Conservation (phyloP, 2,329 filamentous ascomycete species). For the Pochonia chlamydosporia region DNA sequence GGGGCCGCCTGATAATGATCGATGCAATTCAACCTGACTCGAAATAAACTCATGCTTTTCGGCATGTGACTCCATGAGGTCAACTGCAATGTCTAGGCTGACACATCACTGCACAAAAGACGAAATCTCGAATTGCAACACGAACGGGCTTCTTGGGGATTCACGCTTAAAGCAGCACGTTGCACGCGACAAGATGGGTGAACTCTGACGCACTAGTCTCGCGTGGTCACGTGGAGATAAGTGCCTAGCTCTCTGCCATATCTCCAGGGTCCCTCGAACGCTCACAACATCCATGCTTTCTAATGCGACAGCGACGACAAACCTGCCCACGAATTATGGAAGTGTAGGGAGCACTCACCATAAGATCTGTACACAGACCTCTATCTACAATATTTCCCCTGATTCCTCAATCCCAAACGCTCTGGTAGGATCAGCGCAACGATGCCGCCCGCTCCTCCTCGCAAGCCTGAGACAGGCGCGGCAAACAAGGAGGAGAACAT, state of each 20-base stretch:
- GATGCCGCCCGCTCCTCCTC: conserved; percentile 23
- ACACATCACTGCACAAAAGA: neutral
- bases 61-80: conserved; percentile 13
- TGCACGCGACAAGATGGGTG: too few species aligned
- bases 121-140: neutral
- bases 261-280: neutral
- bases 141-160: neutral
- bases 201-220: conserved; percentile 8
- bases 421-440: neutral
- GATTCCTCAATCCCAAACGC: too few species aligned
- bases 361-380: too few species aligned
- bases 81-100: neutral
- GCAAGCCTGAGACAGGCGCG: conserved; percentile 28
- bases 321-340: too few species aligned
- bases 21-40: conserved; percentile 89
- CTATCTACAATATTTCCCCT: too few species aligned
- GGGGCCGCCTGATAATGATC: conserved; percentile 85
- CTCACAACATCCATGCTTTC: neutral
- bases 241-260: neutral
- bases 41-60: conserved; percentile 60
- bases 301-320: neutral
- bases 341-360: too few species aligned
- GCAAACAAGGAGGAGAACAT: conserved; percentile 85
- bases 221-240: conserved; percentile 24
- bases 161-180: too few species aligned